A percentile compares a stretch with the other conserved stretches of the same genome.
Conservation (phyloP, 1,284 basidiomycete species). For the Anthracocystis setariae region DNA sequence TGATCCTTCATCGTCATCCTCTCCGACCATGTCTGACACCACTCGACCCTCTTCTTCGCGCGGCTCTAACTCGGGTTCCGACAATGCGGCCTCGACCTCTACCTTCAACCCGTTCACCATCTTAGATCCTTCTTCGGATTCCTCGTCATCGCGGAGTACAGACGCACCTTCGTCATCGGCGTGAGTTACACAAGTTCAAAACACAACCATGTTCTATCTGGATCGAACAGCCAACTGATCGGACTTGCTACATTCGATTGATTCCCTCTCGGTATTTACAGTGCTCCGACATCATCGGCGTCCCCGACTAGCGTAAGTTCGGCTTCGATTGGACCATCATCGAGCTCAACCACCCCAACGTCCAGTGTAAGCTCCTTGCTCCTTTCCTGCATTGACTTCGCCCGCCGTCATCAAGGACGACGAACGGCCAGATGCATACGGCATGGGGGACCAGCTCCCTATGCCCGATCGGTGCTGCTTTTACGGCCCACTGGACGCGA, state of each 20-base stretch:
- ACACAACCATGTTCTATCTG: no score
- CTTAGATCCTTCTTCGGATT: constrained; percentile 7
- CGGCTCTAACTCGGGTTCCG: not conserved
- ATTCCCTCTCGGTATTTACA: not conserved
- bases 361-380: constrained; percentile 35
- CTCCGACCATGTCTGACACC: constrained; percentile 42
- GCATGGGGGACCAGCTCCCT: not conserved
- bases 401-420: constrained; percentile 25
- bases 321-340: constrained; percentile 19
- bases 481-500: not conserved
- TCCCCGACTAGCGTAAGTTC: constrained; percentile 47
- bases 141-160: constrained; percentile 4
- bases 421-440: constrained; percentile 27
- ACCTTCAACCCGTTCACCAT: constrained; percentile 6
- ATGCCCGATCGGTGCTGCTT: constrained; percentile 1
- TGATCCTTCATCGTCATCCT: constrained; percentile 1
- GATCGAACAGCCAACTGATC: no score
- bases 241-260: no score
- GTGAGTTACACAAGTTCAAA: constrained; percentile 19
- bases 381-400: constrained; percentile 25
- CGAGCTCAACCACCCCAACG: constrained; percentile 23
- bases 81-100: constrained; percentile 4
- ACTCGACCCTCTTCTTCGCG: constrained; percentile 12
- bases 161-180: constrained; percentile 12
- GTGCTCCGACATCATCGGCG: constrained; percentile 13